Evolutionary conservation across 306 rosid genomes (phyloP), one percentile per base, ranked within the genome.

Genomic region (Ziziphus jujuba): DNA sequence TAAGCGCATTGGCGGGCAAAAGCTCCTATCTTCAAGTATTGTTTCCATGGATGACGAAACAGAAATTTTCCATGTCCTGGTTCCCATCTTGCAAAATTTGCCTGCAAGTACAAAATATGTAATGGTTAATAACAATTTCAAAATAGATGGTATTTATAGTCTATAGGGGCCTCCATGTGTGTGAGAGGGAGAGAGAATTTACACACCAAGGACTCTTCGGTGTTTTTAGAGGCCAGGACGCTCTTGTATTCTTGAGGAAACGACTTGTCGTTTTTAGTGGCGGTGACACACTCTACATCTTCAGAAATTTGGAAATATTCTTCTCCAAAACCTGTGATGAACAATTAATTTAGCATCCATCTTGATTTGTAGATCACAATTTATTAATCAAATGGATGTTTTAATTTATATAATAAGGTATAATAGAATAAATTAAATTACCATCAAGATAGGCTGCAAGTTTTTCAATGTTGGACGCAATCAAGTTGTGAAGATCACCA

Each of bases 61-160:
- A 67, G 59, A 78, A 88, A 93, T 45, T 76, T 66, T 1, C 97
- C 99, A 74, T 93, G 99, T 43, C 89, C 87, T 28, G 97, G 99
- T 68, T 93, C 99, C 98, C 97, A 93, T 75, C 86, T 80, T 51
- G 97, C 96, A 44, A 90, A 88, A 80, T 86, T 93, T 68, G 86
- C 95, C 98, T 92, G 76, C 8, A 19, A 21, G 8, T 54, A 60
- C 6, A n/a, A 49, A 23, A 51, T 38, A 16, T 50, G 21, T 49
- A 36, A 31, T 45, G 21, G 56, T 81, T 31, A 75, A 19, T 45
- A 20, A 23, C 56, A 67, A 31, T 50, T 55, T 53, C 35, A 50
- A 53, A 49, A 50, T 10, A 67, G 5, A 31, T 36, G 33, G 12
- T 7, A 21, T 62, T 40, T 44, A 62, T 21, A n/a, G 33, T 28